phyloP scores from a whole-genome alignment of 345 rosid genomes.

The Syzygium oleosum region DNA sequence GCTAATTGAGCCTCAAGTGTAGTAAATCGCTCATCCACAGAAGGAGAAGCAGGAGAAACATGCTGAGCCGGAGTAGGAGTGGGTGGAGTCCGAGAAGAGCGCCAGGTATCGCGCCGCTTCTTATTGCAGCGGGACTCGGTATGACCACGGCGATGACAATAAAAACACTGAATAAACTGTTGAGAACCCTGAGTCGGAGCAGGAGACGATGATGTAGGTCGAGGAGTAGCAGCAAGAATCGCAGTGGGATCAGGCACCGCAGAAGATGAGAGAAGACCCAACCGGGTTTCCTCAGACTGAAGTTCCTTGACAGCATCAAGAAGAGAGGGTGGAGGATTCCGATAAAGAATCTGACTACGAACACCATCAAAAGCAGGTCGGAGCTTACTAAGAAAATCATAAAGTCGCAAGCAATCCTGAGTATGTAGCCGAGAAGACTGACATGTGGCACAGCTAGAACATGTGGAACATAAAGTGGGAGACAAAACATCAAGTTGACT shows the following conservation, averaged over 20 bases:
- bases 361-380: background rate
- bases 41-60: background rate
- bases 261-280: background rate
- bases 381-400: background rate
- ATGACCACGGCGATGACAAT: background rate
- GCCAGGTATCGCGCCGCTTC: background rate
- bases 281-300: background rate
- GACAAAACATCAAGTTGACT: background rate
- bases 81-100: background rate
- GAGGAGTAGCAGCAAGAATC: background rate
- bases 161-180: background rate
- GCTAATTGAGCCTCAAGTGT: background rate
- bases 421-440: background rate
- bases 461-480: background rate
- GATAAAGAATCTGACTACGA: too few species aligned
- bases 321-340: background rate
- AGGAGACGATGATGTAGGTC: background rate
- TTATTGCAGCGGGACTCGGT: fast-evolving
- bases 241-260: background rate
- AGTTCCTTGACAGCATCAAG: background rate
- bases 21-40: background rate
- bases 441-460: background rate
- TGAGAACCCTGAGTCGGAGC: background rate
- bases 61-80: background rate
- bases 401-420: background rate